phyloP scores from a whole-genome alignment of 179 eudicot species.

The Vitellaria paradoxa region DNA sequence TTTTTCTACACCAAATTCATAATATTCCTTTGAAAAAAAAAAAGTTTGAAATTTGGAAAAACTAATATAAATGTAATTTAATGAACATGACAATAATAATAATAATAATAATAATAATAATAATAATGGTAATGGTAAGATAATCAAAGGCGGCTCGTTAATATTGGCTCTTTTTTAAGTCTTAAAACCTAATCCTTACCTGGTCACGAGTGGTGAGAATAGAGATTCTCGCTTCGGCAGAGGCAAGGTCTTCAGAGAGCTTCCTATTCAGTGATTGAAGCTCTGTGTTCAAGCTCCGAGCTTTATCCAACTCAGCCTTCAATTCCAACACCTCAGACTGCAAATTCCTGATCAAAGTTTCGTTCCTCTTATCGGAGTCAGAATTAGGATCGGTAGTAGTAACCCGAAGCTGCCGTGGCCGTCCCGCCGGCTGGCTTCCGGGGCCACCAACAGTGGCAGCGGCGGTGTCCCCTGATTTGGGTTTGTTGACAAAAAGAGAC shows the following conservation, averaged over 20 bases:
- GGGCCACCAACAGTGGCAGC: background rate
- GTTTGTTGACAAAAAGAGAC: background rate
- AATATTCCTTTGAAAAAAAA: too few species aligned
- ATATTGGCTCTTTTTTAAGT: too few species aligned
- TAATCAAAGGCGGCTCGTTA: too few species aligned
- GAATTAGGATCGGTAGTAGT: background rate
- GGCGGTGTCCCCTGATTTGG: background rate
- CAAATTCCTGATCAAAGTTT: slow-evolving; percentile 15
- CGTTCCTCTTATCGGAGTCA: slow-evolving; percentile 5
- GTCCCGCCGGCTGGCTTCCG: background rate
- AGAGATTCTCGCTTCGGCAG: slow-evolving; percentile 21
- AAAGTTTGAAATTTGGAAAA: too few species aligned
- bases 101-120: too few species aligned
- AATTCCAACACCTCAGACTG: slow-evolving; percentile 22
- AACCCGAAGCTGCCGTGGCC: background rate
- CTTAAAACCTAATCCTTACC: background rate
- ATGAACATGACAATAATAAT: too few species aligned
- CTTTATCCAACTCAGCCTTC: slow-evolving; percentile 21
- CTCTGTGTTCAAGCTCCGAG: slow-evolving; percentile 21
- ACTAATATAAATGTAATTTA: too few species aligned
- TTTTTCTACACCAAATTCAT: too few species aligned
- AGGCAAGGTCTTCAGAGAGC: slow-evolving; percentile 25
- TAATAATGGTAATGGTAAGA: too few species aligned
- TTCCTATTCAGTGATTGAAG: slow-evolving; percentile 13
- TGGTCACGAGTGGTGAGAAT: slow-evolving; percentile 2